Base-by-base conservation (phyloP, 768 basidiomycete species). In the Tephrocybe sp. region DNA sequence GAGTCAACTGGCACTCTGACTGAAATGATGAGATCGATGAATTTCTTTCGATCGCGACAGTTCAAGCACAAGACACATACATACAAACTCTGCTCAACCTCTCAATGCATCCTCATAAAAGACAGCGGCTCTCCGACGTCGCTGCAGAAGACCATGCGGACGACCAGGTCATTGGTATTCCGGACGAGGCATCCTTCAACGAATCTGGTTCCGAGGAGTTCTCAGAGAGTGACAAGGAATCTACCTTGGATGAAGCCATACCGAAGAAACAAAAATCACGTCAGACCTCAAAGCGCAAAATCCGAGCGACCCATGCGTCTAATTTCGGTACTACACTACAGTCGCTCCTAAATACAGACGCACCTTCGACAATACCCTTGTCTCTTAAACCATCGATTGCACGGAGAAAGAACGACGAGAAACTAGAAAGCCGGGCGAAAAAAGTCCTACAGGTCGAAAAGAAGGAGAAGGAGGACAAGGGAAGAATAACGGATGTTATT, bases 241-340 rank as follows among this genome's bases (percentile, higher is more conserved):
- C 68, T 58, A 84, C 82, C 16, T 83, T 81, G 8, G 84, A 86
- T 56, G 86, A 89, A 61, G 81, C 74, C 13, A 69, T 68, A 3
- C 63, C 78, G 44, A 78, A 81, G 57, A 68, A 64, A 36, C 63
- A 69, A 61, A 92, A 91, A 65, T 92, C 90, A 13, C 83, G 78
- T 49, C 86, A 90, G 65, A 93, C 90, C 0, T 68, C 80, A 44
- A 93, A 93, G 66, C 80, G 91, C 58, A 93, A 92, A 75, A 78
- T 87, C 26, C 75, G 91, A 49, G 91, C 91, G 19, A 89, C 89
- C 5, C 82, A 80, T 49, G 76, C 86, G 15, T 78, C 82, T 25
- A 80, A 79, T 47, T 93, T 93, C 60, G 91, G 89, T 52, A 75
- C 78, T 38, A 84, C 87, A 8, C 74, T 93, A 22, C 83, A 88